Conservation (phyloP, 2,329 filamentous ascomycete genomes). For the Xylaria sp. region DNA sequence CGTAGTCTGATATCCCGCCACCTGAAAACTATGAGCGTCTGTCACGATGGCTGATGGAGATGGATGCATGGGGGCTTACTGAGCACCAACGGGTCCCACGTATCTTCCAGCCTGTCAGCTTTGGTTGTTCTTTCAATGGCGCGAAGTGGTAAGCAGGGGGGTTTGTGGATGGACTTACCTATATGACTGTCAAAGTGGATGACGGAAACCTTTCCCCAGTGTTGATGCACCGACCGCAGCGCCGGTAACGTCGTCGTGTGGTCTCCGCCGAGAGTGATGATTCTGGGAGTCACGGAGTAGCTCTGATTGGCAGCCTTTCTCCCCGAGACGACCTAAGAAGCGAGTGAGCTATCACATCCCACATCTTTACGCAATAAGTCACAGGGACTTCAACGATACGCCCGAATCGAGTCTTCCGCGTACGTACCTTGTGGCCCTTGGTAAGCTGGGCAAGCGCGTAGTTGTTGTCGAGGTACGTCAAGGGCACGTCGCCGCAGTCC, state of each 20-base stretch:
- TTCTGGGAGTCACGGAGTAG: slow-evolving; percentile 52
- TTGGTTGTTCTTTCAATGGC: neutral
- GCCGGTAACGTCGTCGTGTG: slow-evolving; percentile 68
- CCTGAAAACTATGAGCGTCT: slow-evolving; percentile 40
- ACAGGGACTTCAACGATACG: too few species aligned
- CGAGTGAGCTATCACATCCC: neutral
- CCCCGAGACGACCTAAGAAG: slow-evolving; percentile 39
- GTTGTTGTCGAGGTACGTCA: slow-evolving; percentile 78
- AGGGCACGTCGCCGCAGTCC: slow-evolving; percentile 80
- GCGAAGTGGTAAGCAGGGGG: neutral
- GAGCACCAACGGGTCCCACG: slow-evolving; percentile 70
- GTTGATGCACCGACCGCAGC: slow-evolving; percentile 61
- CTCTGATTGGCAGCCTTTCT: slow-evolving; percentile 49
- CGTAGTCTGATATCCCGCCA: slow-evolving; percentile 64
- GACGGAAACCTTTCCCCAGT: slow-evolving; percentile 65
- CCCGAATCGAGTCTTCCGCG: neutral
- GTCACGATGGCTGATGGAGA: neutral
- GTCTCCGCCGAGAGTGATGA: slow-evolving; percentile 69
- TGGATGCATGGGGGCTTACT: slow-evolving; percentile 46
- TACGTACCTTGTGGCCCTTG: slow-evolving; percentile 61
- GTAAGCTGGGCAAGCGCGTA: slow-evolving; percentile 77
- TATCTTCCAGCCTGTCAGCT: slow-evolving; percentile 53
- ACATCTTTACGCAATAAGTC: neutral
- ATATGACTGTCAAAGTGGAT: slow-evolving; percentile 72
- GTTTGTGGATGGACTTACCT: slow-evolving; percentile 42